phyloP scores from a whole-genome alignment of 495 filamentous ascomycete species.

The Penicillium silybi region DNA sequence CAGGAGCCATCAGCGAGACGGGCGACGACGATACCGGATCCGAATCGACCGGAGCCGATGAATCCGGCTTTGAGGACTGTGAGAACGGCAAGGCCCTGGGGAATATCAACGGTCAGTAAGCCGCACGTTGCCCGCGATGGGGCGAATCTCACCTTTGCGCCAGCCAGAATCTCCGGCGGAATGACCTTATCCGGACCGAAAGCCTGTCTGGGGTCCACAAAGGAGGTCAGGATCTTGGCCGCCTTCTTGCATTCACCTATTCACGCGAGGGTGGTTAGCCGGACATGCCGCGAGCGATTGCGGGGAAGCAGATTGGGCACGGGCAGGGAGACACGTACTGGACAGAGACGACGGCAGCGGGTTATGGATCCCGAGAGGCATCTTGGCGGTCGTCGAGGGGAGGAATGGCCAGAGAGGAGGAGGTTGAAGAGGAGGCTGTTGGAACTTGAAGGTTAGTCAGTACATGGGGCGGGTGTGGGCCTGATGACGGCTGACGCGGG shows the following conservation, averaged over 20 bases:
- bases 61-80: conserved; percentile 97
- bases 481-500: conserved; percentile 27
- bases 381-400: conserved; percentile 24
- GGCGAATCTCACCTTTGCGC: conserved; percentile 69
- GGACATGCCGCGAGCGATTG: conserved; percentile 27
- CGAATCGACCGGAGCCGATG: conserved; percentile 86
- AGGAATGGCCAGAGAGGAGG: conserved; percentile 10
- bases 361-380: conserved; percentile 65
- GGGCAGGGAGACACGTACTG: conserved; percentile 43
- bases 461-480: conserved; percentile 35
- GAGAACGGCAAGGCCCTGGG: conserved; percentile 85
- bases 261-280: conserved; percentile 18
- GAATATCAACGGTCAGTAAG: conserved; percentile 9
- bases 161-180: conserved; percentile 81
- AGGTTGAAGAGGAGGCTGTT: conserved; percentile 18
- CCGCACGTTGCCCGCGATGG: conserved; percentile 1
- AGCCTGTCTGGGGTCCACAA: conserved; percentile 88
- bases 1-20: conserved; percentile 87
- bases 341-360: conserved; percentile 62
- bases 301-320: conserved; percentile 30
- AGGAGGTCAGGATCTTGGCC: conserved; percentile 89
- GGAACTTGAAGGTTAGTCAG: conserved; percentile 22
- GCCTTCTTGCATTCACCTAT: conserved; percentile 86
- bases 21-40: conserved; percentile 89
- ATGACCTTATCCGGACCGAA: conserved; percentile 98